Base-by-base conservation (phyloP, 768 basidiomycete genomes). In the Termitomyces sp. region DNA sequence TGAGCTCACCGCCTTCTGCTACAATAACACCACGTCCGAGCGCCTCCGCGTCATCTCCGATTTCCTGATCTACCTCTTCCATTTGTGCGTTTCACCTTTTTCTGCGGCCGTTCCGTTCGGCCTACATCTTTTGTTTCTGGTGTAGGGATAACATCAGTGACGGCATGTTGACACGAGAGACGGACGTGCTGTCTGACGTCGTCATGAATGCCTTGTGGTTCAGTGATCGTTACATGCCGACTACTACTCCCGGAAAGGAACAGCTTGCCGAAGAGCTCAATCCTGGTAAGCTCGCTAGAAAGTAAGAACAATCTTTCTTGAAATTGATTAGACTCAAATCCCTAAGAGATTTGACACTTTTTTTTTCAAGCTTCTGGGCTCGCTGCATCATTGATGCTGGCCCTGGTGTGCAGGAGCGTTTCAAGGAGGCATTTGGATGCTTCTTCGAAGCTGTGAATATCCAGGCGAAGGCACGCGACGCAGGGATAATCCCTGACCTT, bases 201-300 rank as follows among this genome's bases (percentile, higher is more conserved):
- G 85, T 90, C 63, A 86, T 90, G 82, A 86, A 86, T 65, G 81
- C 85, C 2, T 69, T 91, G 7, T 79, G 84, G 75, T 77, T 81
- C 62, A 78, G 77, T 16, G 70, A 80, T 37, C 68, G 64, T 9
- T 86, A 84, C 65, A 74, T 67, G 53, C 80, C 85, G 3, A 76
- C 80, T 5, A 65, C 64, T 25, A 70, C 68, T 43, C 64, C 55
- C 56, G 75, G 72, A 11, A 73, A 74, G 57, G 68, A 69, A 28
- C 74, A 76, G 57, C 66, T 73, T 8, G 47, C 55, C 17, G 74
- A 74, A 2, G 80, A 80, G 63, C 67, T 75, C 42, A 77, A 76
- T 58, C 80, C 87, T 41, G 85, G 80, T 5, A 83, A 82, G 66
- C 76, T 89, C 60, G 85, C 88, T 21, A 74, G 80, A 71, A 82